These are phyloP conservation scores for Fusarium sp. DNA, from an alignment of 2,329 filamentous ascomycete genomes.

Conservation along the genomic window DNA sequence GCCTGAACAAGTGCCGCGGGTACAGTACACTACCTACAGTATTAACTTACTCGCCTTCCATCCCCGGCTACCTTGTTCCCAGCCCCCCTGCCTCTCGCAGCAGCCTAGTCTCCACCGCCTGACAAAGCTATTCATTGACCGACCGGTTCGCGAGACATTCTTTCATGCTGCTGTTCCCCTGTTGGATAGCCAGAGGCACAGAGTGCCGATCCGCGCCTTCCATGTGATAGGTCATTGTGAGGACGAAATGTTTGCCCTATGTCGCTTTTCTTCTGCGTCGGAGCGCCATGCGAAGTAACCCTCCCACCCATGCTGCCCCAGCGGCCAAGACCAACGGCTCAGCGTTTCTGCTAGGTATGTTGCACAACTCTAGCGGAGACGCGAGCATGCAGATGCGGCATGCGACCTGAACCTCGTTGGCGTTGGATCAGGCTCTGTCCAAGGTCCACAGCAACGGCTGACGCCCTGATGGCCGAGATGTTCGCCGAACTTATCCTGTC, in stretches of 20 bases:
- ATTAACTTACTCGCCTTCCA: background rate
- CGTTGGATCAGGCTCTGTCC: conserved; percentile 15
- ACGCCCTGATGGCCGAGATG: conserved; percentile 1
- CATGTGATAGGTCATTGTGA: conserved; percentile 15
- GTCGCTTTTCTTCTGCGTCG: conserved; percentile 12
- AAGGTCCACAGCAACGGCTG: conserved; percentile 4
- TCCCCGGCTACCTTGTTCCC: background rate
- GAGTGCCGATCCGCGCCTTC: background rate
- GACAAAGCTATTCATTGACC: background rate
- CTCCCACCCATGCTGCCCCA: conserved; percentile 12
- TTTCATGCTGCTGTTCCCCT: conserved; percentile 4
- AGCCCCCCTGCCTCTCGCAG: background rate
- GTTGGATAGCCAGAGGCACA: conserved; percentile 5
- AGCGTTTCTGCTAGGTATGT: conserved; percentile 10
- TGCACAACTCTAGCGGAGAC: conserved; percentile 8
- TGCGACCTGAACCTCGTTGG: conserved; percentile 21
- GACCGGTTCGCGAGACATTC: background rate
- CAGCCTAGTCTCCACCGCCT: background rate
- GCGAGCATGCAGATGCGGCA: conserved; percentile 11
- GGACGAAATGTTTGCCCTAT: conserved; percentile 4
- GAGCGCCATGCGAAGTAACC: conserved; percentile 28
- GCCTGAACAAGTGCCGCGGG: background rate
- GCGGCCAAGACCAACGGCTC: background rate
- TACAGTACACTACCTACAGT: background rate
- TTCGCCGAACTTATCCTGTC: background rate